phyloP scores from a whole-genome alignment of 1,284 basidiomycete species.

The Inonotus obliquus region DNA sequence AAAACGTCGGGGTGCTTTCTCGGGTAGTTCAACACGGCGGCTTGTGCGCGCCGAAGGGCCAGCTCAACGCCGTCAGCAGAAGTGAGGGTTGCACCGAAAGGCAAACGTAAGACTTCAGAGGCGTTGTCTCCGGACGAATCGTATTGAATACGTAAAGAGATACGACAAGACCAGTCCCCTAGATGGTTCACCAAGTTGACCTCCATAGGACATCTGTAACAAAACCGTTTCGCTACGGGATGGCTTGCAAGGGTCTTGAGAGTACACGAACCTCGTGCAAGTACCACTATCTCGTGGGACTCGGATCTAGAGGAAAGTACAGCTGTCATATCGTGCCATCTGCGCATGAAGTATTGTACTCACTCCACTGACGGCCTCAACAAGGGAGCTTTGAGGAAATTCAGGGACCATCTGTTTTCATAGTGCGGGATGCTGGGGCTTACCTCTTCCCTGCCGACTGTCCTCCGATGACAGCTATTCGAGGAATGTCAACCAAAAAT shows the following conservation, averaged over 20 bases:
- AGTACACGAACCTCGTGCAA: conserved; percentile 22
- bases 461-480: conserved; percentile 26
- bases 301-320: conserved; percentile 9
- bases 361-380: conserved; percentile 22
- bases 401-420: background rate
- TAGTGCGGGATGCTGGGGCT: background rate
- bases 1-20: conserved; percentile 18
- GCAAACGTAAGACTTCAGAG: background rate
- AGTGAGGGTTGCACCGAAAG: conserved; percentile 24
- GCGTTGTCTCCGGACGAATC: conserved; percentile 16
- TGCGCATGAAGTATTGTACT: background rate
- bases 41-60: conserved; percentile 30
- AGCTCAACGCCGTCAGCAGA: conserved; percentile 26
- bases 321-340: background rate
- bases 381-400: conserved; percentile 21
- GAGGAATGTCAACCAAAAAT: conserved; percentile 24
- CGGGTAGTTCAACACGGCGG: conserved; percentile 27
- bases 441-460: conserved; percentile 26
- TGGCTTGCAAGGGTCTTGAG: background rate
- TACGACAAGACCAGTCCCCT: conserved; percentile 31
- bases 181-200: conserved; percentile 21
- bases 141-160: conserved; percentile 29
- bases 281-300: conserved; percentile 26
- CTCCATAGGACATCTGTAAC: conserved; percentile 26
- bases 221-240: too few relatives aligned